Evolutionary conservation across 106 monocot genomes (phyloP).

Genomic region (Dactylorhiza incarnata): DNA sequence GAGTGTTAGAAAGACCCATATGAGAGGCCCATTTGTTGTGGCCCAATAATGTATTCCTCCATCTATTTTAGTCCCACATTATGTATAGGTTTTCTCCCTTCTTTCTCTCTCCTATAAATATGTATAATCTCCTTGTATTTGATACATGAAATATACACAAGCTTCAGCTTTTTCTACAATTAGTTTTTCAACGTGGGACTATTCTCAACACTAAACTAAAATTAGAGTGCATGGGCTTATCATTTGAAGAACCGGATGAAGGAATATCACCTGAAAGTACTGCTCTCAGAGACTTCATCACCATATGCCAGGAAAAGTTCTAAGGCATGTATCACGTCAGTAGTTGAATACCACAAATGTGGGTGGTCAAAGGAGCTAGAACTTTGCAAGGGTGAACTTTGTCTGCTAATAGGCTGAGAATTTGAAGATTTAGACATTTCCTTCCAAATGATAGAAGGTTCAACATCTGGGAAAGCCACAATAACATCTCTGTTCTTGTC

Average conservation of each 20-base stretch:
- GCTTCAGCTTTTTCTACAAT: too few relatives aligned
- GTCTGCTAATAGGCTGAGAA: background rate
- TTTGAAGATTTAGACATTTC: constrained; percentile 3
- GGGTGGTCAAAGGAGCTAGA: constrained; percentile 35
- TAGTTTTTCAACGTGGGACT: too few relatives aligned
- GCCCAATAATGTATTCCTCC: too few relatives aligned
- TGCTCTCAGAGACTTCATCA: constrained; percentile 35
- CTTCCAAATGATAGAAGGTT: constrained; percentile 36
- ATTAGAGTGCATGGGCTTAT: too few relatives aligned
- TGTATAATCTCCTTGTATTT: too few relatives aligned
- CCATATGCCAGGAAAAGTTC: constrained; percentile 46
- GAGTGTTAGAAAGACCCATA: too few relatives aligned
- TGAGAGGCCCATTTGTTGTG: too few relatives aligned
- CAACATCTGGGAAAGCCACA: constrained; percentile 63
- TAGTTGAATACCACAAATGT: constrained; percentile 58
- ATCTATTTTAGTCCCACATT: too few relatives aligned
- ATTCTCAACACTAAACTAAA: too few relatives aligned
- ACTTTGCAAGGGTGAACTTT: constrained; percentile 6
- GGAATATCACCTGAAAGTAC: constrained; percentile 39
- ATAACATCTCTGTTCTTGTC: constrained; percentile 75
- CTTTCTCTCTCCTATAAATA: too few relatives aligned
- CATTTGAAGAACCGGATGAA: background rate
- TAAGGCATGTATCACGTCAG: constrained; percentile 38
- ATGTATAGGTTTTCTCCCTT: too few relatives aligned
- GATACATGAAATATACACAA: too few relatives aligned